These are phyloP conservation scores for Rhizopogon salebrosus DNA, from an alignment of 768 basidiomycete species.

Conservation along the genomic window DNA sequence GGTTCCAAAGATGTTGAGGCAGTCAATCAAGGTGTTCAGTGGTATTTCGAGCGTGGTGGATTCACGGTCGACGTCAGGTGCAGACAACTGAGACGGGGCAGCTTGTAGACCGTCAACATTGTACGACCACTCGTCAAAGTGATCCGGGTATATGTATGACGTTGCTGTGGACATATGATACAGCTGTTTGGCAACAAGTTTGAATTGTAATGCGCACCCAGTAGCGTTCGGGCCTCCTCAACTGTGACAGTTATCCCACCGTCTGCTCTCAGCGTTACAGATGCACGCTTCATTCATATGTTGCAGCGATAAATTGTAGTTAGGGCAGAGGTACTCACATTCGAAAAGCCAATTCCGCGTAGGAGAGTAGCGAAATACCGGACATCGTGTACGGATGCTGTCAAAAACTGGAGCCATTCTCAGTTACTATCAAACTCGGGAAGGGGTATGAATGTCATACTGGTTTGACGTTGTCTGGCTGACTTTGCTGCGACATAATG, in stretches of 20 bases:
- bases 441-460: slow-evolving; percentile 9
- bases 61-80: slow-evolving; percentile 12
- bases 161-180: slow-evolving; percentile 47
- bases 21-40: slow-evolving; percentile 80
- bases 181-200: slow-evolving; percentile 3
- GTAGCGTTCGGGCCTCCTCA: slow-evolving; percentile 78
- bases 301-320: background rate
- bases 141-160: slow-evolving; percentile 71
- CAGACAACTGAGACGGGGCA: slow-evolving; percentile 16
- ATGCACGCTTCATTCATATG: slow-evolving; percentile 54
- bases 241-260: slow-evolving; percentile 74
- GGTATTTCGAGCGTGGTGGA: slow-evolving; percentile 71
- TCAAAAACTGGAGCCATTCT: slow-evolving; percentile 41
- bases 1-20: slow-evolving; percentile 91
- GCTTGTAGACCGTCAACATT: slow-evolving; percentile 33
- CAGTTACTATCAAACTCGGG: background rate
- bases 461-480: slow-evolving; percentile 16
- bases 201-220: slow-evolving; percentile 46
- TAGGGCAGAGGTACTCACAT: slow-evolving; percentile 43
- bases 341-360: slow-evolving; percentile 75
- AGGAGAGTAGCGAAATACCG: slow-evolving; percentile 75
- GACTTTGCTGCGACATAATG: slow-evolving; percentile 15
- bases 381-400: slow-evolving; percentile 74
- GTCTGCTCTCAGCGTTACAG: slow-evolving; percentile 56
- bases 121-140: slow-evolving; percentile 80